Base-by-base conservation (phyloP, 2,329 filamentous ascomycete species). In the Aspergillus nomiae region DNA sequence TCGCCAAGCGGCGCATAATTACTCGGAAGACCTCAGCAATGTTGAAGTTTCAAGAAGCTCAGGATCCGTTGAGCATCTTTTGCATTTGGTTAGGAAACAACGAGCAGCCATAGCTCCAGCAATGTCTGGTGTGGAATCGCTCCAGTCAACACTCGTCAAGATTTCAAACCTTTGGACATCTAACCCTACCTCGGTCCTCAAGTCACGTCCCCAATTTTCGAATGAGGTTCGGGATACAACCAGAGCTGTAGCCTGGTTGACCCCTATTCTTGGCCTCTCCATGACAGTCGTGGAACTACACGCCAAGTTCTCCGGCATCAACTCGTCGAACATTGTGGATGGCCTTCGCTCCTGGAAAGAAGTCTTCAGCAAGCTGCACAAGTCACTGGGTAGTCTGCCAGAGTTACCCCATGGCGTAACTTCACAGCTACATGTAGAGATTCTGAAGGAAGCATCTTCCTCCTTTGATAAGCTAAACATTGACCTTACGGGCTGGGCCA, bases 1-100 rank as follows among this genome's bases (percentile, higher is more conserved):
- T 56, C 87, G 94, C 70, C 82, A 86, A 48, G 84, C 89, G 34
- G 82, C 87, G 11, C 84, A 88, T 66, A 89, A 92, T 57, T 92
- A 96, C 76, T 92, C 91, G 0, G 89, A 92, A 43, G 96, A 99
- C 67, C 80, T 99, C 45, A 96, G 90, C 51, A 85, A 88, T 48
- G 89, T 92, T 10, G 92, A 97, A 70, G 86, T 95, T 9, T 85
- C 86, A 48, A 86, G 94, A 72, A 94, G 92, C 74, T 85, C 91
- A 56, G 92, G 92, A 0, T 92, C 92, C 67, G 81, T 97, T n/a
- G 95, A 99, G 75, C 92, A 94, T 30, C 84, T 97, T 63, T 81
- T 98, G 34, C 84, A 89, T 61, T 64, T 78, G 36, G 69, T 76
- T 48, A 70, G 80, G 51, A 77, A 73, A 51, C 80, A 82, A 67